These are phyloP conservation scores for Aspergillus hancockii DNA, from an alignment of 495 filamentous ascomycete species.

Conservation along the genomic window DNA sequence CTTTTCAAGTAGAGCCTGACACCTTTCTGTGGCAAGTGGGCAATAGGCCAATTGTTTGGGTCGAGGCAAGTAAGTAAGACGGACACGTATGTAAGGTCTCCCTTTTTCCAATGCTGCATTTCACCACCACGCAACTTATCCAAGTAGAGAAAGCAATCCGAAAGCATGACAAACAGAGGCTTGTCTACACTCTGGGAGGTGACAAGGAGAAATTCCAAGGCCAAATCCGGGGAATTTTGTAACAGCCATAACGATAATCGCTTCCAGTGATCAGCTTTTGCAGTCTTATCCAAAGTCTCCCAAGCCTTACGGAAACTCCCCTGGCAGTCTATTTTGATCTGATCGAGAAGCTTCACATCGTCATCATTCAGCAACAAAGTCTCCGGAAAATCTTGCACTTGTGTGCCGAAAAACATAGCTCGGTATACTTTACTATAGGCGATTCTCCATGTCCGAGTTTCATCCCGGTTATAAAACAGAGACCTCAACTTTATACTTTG, in stretches of 20 bases:
- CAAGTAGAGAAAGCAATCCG: slow-evolving; percentile 53
- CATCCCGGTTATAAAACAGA: slow-evolving; percentile 6
- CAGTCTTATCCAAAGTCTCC: slow-evolving; percentile 26
- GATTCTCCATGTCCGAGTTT: slow-evolving; percentile 22
- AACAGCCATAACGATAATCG: slow-evolving; percentile 54
- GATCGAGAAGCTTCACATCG: slow-evolving; percentile 26
- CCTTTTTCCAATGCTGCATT: slow-evolving; percentile 23
- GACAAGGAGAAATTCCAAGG: slow-evolving; percentile 49
- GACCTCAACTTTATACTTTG: slow-evolving; percentile 16
- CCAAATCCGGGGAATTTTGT: slow-evolving; percentile 39
- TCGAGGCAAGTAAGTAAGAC: slow-evolving; percentile 33
- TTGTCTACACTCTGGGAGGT: slow-evolving; percentile 42
- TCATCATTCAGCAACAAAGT: slow-evolving; percentile 18
- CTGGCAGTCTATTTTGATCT: slow-evolving; percentile 24
- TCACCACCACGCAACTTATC: slow-evolving; percentile 27
- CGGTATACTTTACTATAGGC: slow-evolving; percentile 28
- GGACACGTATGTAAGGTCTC: slow-evolving; percentile 23
- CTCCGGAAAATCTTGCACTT: slow-evolving; percentile 16
- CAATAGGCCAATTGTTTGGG: slow-evolving; percentile 40
- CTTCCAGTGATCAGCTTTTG: slow-evolving; percentile 48
- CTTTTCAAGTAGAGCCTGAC: slow-evolving; percentile 32
- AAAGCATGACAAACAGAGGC: slow-evolving; percentile 51
- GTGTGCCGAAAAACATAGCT: slow-evolving; percentile 24
- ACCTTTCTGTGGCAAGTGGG: slow-evolving; percentile 31
- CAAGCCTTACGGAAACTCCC: slow-evolving; percentile 46